Evolutionary conservation across 2,329 filamentous ascomycete species (phyloP), one percentile per base, ranked within the genome.

Genomic region (Colletotrichum coccodes): DNA sequence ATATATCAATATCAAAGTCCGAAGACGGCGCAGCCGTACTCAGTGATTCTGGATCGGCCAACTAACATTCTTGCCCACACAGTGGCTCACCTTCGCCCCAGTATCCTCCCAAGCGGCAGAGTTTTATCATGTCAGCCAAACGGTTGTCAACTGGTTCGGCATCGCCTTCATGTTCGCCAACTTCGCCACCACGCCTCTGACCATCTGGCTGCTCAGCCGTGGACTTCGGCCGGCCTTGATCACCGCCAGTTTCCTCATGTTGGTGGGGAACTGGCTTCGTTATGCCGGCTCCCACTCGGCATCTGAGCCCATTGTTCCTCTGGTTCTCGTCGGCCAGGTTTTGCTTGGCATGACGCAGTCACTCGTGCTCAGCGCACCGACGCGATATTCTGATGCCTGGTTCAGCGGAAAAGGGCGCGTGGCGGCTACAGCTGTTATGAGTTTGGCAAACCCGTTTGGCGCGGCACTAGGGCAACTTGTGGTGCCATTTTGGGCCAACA

Each of bases 61-160:
- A n/a, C n/a, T n/a, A n/a, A n/a, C n/a, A n/a, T n/a, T n/a, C n/a
- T n/a, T n/a, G n/a, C n/a, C n/a, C n/a, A n/a, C n/a, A n/a, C 73
- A 94, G 93, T 98, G 95, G 95, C 88, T 98, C 74, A 96, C 94
- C 7, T 98, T 94, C 79, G 92, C 95, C 2, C 92, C 95, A 46
- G 91, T 97, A 36, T 94, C 94, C 2, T 88, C 88, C 38, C 89
- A 91, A 26, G 87, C 94, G 1, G 90, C 94, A 0, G 74, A 85
- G 28, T 97, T 94, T 83, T 98, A 97, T 77, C 73, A 83, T 59
- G 93, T 95, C 14, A 87, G 86, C 38, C 90, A 95, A 75, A 90
- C 89, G 18, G 88, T 89, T 36, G 92, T 98, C 81, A 98, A 98
- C 81, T 98, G 96, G 96, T 86, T 97, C 71, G 94, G 92, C 76